These are phyloP conservation scores for Scenedesmus sp. DNA, from an alignment of 163 green algal species.

Conservation along the genomic window DNA sequence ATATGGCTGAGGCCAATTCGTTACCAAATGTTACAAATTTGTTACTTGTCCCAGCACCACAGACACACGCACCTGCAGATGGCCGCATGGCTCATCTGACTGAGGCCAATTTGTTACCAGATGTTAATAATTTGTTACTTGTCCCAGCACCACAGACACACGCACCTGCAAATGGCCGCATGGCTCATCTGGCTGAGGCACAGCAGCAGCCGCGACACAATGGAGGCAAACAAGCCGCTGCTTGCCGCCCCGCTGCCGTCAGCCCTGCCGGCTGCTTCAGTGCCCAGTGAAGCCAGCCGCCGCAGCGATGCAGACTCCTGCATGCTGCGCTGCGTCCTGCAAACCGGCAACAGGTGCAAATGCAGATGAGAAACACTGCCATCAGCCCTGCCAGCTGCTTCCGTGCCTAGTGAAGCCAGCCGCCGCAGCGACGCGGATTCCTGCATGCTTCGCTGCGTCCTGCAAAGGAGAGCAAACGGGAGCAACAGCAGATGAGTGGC, in stretches of 20 bases:
- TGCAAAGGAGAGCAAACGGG: background rate
- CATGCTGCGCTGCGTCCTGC: slow-evolving; percentile 34
- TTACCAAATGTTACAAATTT: no score
- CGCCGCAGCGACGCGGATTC: slow-evolving; percentile 41
- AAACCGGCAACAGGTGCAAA: background rate
- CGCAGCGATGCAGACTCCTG: slow-evolving; percentile 44
- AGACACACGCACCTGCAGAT: slow-evolving; percentile 28
- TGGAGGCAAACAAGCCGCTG: slow-evolving; percentile 22
- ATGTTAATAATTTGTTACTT: no score
- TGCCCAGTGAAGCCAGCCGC: slow-evolving; percentile 35
- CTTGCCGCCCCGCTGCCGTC: background rate
- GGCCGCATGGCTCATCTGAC: slow-evolving; percentile 31
- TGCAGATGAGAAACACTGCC: background rate
- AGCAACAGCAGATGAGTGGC: background rate
- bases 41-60: background rate
- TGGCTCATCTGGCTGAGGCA: slow-evolving; percentile 44
- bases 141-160: background rate
- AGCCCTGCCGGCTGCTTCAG: background rate
- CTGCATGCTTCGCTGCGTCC: slow-evolving; percentile 33
- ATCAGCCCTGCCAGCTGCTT: background rate
- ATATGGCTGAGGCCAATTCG: slow-evolving; percentile 14
- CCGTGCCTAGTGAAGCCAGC: slow-evolving; percentile 28
- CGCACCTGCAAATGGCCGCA: slow-evolving; percentile 42
- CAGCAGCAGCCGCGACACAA: slow-evolving; percentile 43
- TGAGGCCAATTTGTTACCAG: background rate